Conservation (phyloP, 768 basidiomycete species). For the Coprinopsis strossmayeri region DNA sequence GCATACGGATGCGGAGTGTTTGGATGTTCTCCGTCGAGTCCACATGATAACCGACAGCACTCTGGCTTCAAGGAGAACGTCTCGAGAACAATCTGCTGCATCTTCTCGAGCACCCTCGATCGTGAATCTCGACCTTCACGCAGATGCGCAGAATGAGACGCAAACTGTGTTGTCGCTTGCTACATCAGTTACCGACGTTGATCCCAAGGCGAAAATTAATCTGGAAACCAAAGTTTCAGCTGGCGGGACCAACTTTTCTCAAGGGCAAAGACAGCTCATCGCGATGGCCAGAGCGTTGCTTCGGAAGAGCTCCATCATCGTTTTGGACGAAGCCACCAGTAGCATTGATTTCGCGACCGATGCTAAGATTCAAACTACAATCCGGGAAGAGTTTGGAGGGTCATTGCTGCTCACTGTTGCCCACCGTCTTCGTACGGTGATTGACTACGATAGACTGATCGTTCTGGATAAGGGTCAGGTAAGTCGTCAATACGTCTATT, state of each 20-base stretch:
- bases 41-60: slow-evolving; percentile 59
- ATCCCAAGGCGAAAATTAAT: slow-evolving; percentile 49
- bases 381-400: slow-evolving; percentile 76
- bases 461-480: slow-evolving; percentile 70
- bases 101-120: slow-evolving; percentile 42
- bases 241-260: slow-evolving; percentile 87
- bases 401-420: slow-evolving; percentile 74
- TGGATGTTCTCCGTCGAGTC: slow-evolving; percentile 77
- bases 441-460: slow-evolving; percentile 75
- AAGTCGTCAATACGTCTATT: slow-evolving; percentile 7
- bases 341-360: slow-evolving; percentile 87
- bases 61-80: slow-evolving; percentile 41
- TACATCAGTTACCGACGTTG: slow-evolving; percentile 46
- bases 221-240: slow-evolving; percentile 78
- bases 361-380: slow-evolving; percentile 83
- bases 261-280: slow-evolving; percentile 85
- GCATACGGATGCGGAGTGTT: slow-evolving; percentile 70
- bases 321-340: slow-evolving; percentile 80
- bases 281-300: slow-evolving; percentile 81
- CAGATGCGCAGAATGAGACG: slow-evolving; percentile 10
- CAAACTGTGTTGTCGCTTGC: slow-evolving; percentile 29
- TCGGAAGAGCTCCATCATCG: slow-evolving; percentile 63
- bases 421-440: slow-evolving; percentile 69
- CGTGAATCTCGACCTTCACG: slow-evolving; percentile 30
- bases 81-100: slow-evolving; percentile 39